Base-by-base conservation (phyloP, 2,329 filamentous ascomycete species). In the Claviceps quebecensis region DNA sequence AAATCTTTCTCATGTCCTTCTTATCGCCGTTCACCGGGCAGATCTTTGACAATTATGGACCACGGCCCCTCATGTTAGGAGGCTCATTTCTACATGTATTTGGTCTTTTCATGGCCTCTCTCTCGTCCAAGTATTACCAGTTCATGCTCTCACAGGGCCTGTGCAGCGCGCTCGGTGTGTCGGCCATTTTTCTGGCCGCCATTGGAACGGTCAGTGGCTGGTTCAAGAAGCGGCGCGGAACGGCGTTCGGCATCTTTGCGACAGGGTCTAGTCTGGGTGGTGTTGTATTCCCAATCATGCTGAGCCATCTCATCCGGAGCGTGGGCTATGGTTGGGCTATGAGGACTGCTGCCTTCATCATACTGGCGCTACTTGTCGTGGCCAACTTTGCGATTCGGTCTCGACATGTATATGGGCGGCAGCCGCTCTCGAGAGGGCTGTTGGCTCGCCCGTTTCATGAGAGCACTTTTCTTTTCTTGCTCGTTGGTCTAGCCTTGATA, bases 21-120 rank as follows among this genome's bases (percentile, higher is more conserved):
- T 17, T 53, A 19, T 39, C 40, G 39, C 53, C 50, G 2, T 50
- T 52, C 19, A 46, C 50, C 26, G 53, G 43, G 19, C 41, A 37
- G 45, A 45, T 83, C 0, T 84, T 75, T 56, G 84, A 87, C 58
- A 76, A 69, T 52, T 76, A 79, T 52, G 83, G 83, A 0, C 79
- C 82, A 0, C 72, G 74, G 29, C 72, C 67, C 46, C 65, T 86
- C 0, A 60, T 83, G 1, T 37, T 78, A 1, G 59, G 61, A 13
- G 79, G 79, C 16, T 73, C 70, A 0, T 63, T 81, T 49, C 59
- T 80, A 37, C 75, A 81, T 51, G 73, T 83, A 16, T 75, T 83
- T 51, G 75, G 77, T 2, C 59, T 84, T 11, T 45, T 54, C 44
- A 54, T 54, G 50, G 53, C 53, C 3, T 54, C 50, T 11, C 29